Base-by-base conservation (phyloP, 116 monocot genomes). In the Trichopus zeylanicus region DNA sequence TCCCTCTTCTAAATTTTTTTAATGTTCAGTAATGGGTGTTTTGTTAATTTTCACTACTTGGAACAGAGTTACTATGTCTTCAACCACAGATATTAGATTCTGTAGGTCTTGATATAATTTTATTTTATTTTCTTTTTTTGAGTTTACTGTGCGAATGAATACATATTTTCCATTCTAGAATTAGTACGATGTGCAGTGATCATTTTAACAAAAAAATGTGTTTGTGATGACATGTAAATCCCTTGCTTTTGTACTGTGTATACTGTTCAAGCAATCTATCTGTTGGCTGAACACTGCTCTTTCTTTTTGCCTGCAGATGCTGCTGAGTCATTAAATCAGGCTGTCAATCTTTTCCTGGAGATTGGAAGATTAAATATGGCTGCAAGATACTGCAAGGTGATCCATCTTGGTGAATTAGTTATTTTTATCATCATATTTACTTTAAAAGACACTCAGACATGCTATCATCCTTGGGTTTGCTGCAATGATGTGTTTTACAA, bases 321-420 rank as follows among this genome's bases (percentile, higher is more conserved):
- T 71, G 86, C 78, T 42, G 67, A 78, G 8, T 73, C 68, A 26
- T 69, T 97, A 38, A 80, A 79, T 47, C 77, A 97, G 67, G 91
- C 97, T 67, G 84, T 87, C 23, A 74, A 87, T 71, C 67, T 91
- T 55, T 88, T 97, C 70, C 48, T 97, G 71, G 91, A 97, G 63
- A 91, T 77, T 68, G 97, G 97, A 21, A 79, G 97, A 69, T 68
- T 97, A 42, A 97, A 91, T 59, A 97, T 97, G 97, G 90, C 97
- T 51, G 97, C 97, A 68, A 86, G 87, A 77, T 87, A 97, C 31
- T 87, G 73, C 75, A 97, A 97, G 87, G 97, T 97, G 72, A 57
- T 18, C 29, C 15, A 26, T 68, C 32, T 59, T 51, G n/a, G n/a
- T 32, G 1, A 29, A 26, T 19, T 8, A 37, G 16, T 31, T 23